Evolutionary conservation across 306 rosid species (phyloP), one percentile per base, ranked within the genome.

Genomic region (Lotus japonicus): DNA sequence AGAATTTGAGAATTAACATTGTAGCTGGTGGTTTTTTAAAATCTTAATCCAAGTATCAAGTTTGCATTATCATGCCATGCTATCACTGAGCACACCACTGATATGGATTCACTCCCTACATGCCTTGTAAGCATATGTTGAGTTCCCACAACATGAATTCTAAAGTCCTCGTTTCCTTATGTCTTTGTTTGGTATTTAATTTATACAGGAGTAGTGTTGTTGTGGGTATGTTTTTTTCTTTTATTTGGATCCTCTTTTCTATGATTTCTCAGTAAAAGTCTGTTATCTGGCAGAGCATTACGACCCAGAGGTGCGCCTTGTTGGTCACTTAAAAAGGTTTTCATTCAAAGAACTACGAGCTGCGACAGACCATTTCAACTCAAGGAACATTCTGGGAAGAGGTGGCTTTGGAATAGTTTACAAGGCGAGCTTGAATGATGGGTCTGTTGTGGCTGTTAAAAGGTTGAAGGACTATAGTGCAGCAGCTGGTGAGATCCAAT

Each of bases 321-420:
- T 95, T 51, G 99, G 99, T 56, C 99, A 95, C 80, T 74, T 95
- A 74, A 90, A 77, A 82, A 81, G 99, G 83, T 95, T 76, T 79
- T 43, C 99, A 11, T 95, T 90, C 77, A 95, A 90, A 80, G 99
- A 95, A 81, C 97, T 95, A 18, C 79, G 99, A 65, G 74, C 91
- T n/a, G 97, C 99, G 11, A 90, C 99, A 0, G 99, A 88, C 71
- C 96, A 95, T 82, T 95, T 95, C 80, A 88, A 82, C 84, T 68
- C 99, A n/a, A 90, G 87, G 85, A 87, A 95, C 66, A 88, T 95
- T 71, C 82, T 95, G 3, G 99, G 99, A 68, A 88, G 95, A 80
- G 99, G 99, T 44, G 97, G 99, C 9, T 95, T 95, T 81, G 99
- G 99, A 51, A 95, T 95, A 80, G 99, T 95, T 38, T 95, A 76